These are phyloP conservation scores for Phytopythium chamaehyphon DNA, from an alignment of 352 stramenopile genomes.

Conservation along the genomic window DNA sequence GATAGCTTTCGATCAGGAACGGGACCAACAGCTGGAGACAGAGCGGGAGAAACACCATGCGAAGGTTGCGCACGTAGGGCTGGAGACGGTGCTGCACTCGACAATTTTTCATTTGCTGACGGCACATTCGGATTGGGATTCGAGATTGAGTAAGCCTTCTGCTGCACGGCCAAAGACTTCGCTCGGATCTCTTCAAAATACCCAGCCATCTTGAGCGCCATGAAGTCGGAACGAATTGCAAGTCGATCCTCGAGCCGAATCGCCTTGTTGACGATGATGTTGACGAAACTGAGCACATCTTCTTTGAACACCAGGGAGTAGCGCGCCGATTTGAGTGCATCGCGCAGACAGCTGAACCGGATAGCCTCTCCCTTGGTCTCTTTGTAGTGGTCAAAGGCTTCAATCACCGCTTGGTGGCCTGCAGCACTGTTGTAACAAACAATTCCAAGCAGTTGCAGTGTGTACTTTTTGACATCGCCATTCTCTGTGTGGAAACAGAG, in stretches of 20 bases:
- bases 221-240: conserved; percentile 81
- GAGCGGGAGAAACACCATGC: conserved; percentile 4
- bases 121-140: conserved; percentile 23
- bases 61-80: conserved; percentile 1
- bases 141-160: conserved; percentile 56
- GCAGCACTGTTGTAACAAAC: conserved; percentile 87
- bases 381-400: conserved; percentile 83
- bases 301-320: conserved; percentile 88
- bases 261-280: conserved; percentile 89
- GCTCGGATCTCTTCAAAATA: conserved; percentile 87
- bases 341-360: conserved; percentile 76
- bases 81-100: conserved; percentile 2
- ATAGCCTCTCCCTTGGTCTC: conserved; percentile 77
- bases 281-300: conserved; percentile 86
- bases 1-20: conserved; percentile 8
- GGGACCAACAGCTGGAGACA: conserved; percentile 20
- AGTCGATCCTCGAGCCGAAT: conserved; percentile 78
- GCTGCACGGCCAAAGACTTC: conserved; percentile 76
- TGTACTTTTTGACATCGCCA: conserved; percentile 79
- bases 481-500: conserved; percentile 86
- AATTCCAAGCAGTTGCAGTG: conserved; percentile 76
- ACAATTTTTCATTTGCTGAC: conserved; percentile 1
- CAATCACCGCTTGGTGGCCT: conserved; percentile 70
- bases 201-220: conserved; percentile 77
- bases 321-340: conserved; percentile 75